Evolutionary conservation across 805 yeast species (phyloP).

Genomic region (Nakazawaea siamensis): DNA sequence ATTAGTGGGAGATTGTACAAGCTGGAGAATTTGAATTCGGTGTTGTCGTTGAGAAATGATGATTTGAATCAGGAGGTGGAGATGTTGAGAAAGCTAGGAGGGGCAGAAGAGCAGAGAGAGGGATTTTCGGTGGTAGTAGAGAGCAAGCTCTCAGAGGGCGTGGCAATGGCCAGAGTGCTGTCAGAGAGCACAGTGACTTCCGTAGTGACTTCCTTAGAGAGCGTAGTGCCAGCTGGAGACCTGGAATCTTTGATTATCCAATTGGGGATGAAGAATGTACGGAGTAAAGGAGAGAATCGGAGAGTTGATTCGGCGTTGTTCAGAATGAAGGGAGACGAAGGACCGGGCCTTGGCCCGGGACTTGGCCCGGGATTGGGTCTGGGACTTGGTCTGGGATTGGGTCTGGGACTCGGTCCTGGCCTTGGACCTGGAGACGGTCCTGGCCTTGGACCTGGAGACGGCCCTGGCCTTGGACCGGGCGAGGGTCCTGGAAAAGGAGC

Average conservation of each 20-base stretch:
- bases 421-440: conserved; percentile 8
- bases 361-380: not conserved
- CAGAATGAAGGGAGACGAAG: no score
- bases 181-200: no score
- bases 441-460: conserved; percentile 8
- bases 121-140: not conserved
- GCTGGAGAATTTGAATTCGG: conserved; percentile 1
- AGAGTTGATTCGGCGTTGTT: no score
- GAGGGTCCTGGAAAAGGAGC: conserved; percentile 3
- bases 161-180: no score
- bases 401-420: conserved; percentile 10
- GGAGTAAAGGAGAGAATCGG: no score
- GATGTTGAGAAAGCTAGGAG: not conserved
- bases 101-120: no score
- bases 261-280: conserved; percentile 1
- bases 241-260: conserved; percentile 7
- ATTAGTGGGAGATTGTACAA: conserved; percentile 1
- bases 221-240: no score
- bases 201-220: no score
- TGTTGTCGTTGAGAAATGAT: not conserved
- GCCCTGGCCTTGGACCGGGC: conserved; percentile 6
- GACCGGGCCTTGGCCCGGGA: no score
- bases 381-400: not conserved
- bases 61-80: conserved; percentile 1
- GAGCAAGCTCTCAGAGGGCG: no score